Base-by-base conservation (phyloP, 495 filamentous ascomycete genomes). In the Tetracladium setigerum region DNA sequence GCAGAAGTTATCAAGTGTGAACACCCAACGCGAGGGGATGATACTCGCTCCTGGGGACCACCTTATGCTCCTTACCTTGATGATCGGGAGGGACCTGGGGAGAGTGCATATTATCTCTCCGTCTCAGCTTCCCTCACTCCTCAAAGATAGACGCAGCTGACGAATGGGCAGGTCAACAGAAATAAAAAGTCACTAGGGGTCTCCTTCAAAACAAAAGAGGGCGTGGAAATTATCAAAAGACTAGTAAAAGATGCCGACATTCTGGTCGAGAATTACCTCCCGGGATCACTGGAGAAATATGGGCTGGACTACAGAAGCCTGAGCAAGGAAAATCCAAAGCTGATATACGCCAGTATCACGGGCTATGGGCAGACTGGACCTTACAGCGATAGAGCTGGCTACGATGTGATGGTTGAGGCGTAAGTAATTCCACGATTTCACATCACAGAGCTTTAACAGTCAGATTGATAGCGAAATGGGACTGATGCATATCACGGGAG, bases 381-480 rank as follows among this genome's bases (percentile, higher is more conserved):
- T 0, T 95, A 94, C 63, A 83, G 84, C 24, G 77, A 81, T 42
- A 76, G 91, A 8, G 87, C 91, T 5, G 91, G 91, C 11, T 97
- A 97, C 70, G 91, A 97, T 64, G 91, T 97, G 46, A 96, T 97
- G 87, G 91, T 96, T 1, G 91, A 96, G 65, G 91, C 89, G 38
- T 45, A 16, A 34, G 42, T 45, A 15, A 4, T 34, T 34, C 2
- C 24, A 27, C 22, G 31, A n/a, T n/a, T 30, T 33, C 15, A 9
- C 22, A 11, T 16, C 16, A 19, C 13, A 22, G 18, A 15, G 41
- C 30, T 27, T 7, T 27, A 27, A 45, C 15, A 16, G 38, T 13
- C 16, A n/a, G 15, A 34, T 2, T 27, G 22, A 18, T n/a, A 45
- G 42, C 17, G 91, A 97, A 63, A 88, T 95, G 69, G 91, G 91